Percentiles rank a stretch among this genome's conserved stretches.
Conservation (phyloP, 805 yeast genomes). For the Yarrowia divulgata region DNA sequence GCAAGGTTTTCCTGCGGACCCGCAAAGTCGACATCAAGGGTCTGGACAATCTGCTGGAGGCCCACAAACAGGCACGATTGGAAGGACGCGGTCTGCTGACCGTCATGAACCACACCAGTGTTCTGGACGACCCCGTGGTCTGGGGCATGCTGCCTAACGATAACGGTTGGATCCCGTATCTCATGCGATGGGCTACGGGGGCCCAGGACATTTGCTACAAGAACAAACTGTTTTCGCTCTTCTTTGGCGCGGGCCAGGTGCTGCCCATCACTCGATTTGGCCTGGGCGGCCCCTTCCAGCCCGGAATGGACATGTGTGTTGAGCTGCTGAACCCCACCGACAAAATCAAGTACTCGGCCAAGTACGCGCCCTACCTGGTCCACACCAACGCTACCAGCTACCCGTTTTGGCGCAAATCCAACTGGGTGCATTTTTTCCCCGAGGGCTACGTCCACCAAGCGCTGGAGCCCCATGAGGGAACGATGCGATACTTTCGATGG, state of each 20-base stretch:
- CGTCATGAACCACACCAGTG: slow-evolving; percentile 81
- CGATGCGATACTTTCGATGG: slow-evolving; percentile 96
- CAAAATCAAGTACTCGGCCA: slow-evolving; percentile 30
- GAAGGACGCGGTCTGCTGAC: slow-evolving; percentile 83
- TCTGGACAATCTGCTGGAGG: slow-evolving; percentile 67
- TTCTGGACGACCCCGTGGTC: slow-evolving; percentile 83
- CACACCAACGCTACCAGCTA: slow-evolving; percentile 34
- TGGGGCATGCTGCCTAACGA: slow-evolving; percentile 87
- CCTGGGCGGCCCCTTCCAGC: slow-evolving; percentile 84
- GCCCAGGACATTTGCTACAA: slow-evolving; percentile 88
- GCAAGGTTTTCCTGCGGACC: slow-evolving; percentile 14
- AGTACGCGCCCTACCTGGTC: slow-evolving; percentile 2
- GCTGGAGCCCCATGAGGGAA: slow-evolving; percentile 70
- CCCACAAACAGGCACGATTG: slow-evolving; percentile 64
- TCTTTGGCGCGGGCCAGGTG: slow-evolving; percentile 90
- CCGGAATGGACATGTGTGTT: slow-evolving; percentile 84
- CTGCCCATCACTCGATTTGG: slow-evolving; percentile 88
- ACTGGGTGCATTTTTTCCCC: slow-evolving; percentile 93
- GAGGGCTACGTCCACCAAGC: slow-evolving; percentile 91
- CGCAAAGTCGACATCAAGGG: slow-evolving; percentile 54
- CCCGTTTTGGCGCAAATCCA: slow-evolving; percentile 33
- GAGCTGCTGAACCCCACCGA: slow-evolving; percentile 61
- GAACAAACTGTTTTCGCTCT: slow-evolving; percentile 50
- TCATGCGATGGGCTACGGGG: slow-evolving; percentile 92
- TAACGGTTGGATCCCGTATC: slow-evolving; percentile 65